Evolutionary conservation across 192 early-diverging fungal species (phyloP), one percentile per base, ranked within the genome.

Genomic region (Gamsiella multidivaricata): DNA sequence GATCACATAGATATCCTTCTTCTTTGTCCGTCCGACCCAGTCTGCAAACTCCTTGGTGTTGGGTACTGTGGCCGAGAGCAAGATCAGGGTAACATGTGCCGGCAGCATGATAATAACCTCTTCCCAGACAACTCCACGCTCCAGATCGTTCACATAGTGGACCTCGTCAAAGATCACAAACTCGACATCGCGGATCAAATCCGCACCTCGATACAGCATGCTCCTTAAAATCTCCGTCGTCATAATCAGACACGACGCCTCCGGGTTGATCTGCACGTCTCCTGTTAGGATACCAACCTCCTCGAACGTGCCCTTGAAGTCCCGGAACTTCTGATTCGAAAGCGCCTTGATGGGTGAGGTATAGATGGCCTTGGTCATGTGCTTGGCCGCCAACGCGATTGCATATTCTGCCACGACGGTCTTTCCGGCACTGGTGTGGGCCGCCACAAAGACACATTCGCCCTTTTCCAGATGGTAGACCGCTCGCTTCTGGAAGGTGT

Each of bases 131-230:
- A 99, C 96, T 54, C 97, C 97, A 67, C 92, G 82, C 91, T 93
- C 97, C 10, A 91, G 61, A 78, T 99, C 96, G 70, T 98, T 98
- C 29, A 99, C 88, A 80, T 99, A 99, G 69, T 99, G 97, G 47
- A 96, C 94, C 83, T 99, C 97, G 82, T 99, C 97, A 87, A 99
- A 99, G 54, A 99, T 95, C 2, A 99, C 97, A 91, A 96, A 99
- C 82, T 99, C 97, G 14, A 99, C 95, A 70, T 99, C 97, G 22
- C 96, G 89, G 61, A 99, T 91, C 42, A 98, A 80, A 80, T 98
- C 96, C 5, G 97, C 96, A 17, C 96, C 96, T 46, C 94, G 90
- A 79, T 99, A 99, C 10, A 99, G 86, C 97, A 99, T 99, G 71
- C 91, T 94, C 54, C 96, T 86, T 52, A 99, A 83, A 87, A 99